A percentile compares a stretch with the other conserved stretches of the same genome.
phyloP scores from a whole-genome alignment of 305 asterid species.

The Fraxinus nigra region DNA sequence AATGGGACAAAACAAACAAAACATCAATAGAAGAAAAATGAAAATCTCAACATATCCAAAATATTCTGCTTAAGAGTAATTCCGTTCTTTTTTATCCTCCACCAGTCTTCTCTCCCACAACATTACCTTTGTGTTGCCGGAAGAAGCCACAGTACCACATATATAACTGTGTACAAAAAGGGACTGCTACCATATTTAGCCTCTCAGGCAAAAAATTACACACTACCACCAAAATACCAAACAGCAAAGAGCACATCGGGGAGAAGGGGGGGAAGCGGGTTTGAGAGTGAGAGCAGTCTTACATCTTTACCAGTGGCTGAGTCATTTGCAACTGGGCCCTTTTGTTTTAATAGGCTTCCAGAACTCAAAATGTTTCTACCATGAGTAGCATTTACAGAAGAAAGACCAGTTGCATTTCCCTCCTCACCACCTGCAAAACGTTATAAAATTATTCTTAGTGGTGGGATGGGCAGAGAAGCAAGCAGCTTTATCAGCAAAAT shows the following conservation, averaged over 20 bases:
- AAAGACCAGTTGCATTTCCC: constrained; percentile 46
- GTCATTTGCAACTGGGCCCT: constrained; percentile 48
- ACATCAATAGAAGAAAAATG: not conserved
- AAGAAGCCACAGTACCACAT: not conserved
- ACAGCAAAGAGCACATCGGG: not conserved
- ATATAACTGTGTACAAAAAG: not conserved
- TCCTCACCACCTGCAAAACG: constrained; percentile 66
- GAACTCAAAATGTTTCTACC: constrained; percentile 53
- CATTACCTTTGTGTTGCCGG: not conserved
- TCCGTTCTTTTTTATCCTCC: not conserved
- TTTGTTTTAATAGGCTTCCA: constrained; percentile 59
- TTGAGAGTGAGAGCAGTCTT: constrained; percentile 10
- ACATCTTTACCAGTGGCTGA: constrained; percentile 55
- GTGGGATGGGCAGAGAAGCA: not conserved
- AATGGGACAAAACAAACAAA: constrained; percentile 16
- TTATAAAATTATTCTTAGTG: not conserved
- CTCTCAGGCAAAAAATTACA: not conserved
- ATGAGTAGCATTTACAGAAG: constrained; percentile 44
- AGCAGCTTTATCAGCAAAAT: constrained; percentile 4
- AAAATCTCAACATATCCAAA: not conserved
- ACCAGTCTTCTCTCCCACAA: not conserved
- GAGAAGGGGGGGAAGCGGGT: not conserved
- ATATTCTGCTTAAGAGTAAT: not conserved
- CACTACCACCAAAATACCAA: not conserved
- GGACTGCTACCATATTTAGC: not conserved